phyloP scores from a whole-genome alignment of 73 alveolate genomes.

The Paraurostyla sp. region DNA sequence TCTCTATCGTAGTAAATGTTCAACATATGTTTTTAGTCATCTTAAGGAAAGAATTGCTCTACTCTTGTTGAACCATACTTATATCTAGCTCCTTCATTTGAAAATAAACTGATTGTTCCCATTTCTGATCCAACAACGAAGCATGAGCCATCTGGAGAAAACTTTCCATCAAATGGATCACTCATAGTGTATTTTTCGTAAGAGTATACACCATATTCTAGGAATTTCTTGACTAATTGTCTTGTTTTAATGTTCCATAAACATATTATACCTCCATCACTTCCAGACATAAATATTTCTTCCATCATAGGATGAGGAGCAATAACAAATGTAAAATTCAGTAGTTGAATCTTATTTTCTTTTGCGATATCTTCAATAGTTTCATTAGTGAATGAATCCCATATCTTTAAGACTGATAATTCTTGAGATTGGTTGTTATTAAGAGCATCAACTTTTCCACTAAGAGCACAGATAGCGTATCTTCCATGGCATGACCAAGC shows the following conservation, averaged over 20 bases:
- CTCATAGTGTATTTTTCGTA: conserved; percentile 29
- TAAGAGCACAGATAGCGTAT: conserved; percentile 63
- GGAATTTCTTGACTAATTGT: conserved; percentile 27
- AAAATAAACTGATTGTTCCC: conserved; percentile 43
- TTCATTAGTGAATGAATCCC: conserved; percentile 57
- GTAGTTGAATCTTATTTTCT: conserved; percentile 30
- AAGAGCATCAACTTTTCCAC: conserved; percentile 50
- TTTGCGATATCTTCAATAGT: conserved; percentile 43
- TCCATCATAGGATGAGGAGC: conserved; percentile 71
- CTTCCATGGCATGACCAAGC: conserved; percentile 69
- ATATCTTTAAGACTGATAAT: conserved; percentile 41
- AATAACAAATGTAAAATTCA: conserved; percentile 55
- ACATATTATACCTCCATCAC: conserved; percentile 57
- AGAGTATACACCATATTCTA: conserved; percentile 63
- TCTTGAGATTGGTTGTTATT: conserved; percentile 10
- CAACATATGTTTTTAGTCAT: neutral
- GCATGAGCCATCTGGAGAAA: conserved; percentile 64
- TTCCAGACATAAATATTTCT: conserved; percentile 62
- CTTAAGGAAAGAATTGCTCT: conserved; percentile 62
- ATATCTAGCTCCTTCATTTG: conserved; percentile 25
- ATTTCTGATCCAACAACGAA: conserved; percentile 51
- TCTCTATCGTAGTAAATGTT: conserved; percentile 37
- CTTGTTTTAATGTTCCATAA: conserved; percentile 57
- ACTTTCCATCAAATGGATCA: conserved; percentile 67
- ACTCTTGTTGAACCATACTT: conserved; percentile 57